Evolutionary conservation across 306 rosid species (phyloP), one percentile per base, ranked within the genome.

Genomic region (Elaeagnus macrophylla): DNA sequence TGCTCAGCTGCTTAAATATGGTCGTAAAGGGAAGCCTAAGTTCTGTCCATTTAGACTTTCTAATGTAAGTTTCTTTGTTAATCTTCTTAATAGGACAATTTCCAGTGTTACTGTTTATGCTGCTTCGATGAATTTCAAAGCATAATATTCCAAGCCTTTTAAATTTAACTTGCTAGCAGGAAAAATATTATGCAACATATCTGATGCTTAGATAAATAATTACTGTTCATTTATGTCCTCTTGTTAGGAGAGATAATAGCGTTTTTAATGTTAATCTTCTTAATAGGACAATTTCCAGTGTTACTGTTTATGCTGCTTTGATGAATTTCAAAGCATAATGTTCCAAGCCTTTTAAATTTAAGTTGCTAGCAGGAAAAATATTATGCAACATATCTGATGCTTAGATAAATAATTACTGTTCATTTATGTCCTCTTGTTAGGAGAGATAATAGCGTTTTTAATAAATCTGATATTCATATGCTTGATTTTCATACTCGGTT

Each of bases 21-120:
- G 99, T 76, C 95, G 96, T 39, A 87, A 91, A 73, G 99, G 99
- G 75, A 91, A 91, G 73, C 99, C 99, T 53, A 91, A 91, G 84
- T 91, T 87, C 74, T 91, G 84, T 71, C 87, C 93, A 10, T 82
- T 91, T 77, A 81, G 85, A 76, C 86, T 87, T 69, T 91, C 96
- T 46, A 72, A 57, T 74, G 99, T 91, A 76, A 80, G 89, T 78
- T 67, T 57, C 42, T 59, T 38, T 72, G 39, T 48, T 66, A 45
- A 60, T 51, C 15, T 69, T 48, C 46, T 61, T 32, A 10, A 12
- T 11, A 15, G 25, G 42, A 5, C 3, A 6, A 12, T n/a, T 13
- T 2, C 19, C n/a, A 9, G 56, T 49, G 44, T 36, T 54, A 39
- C 25, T 47, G 48, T 32, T 36, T 53, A 25, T 53, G 9, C 44